Conservation (phyloP, 805 yeast species). For the Starmera amethionina region DNA sequence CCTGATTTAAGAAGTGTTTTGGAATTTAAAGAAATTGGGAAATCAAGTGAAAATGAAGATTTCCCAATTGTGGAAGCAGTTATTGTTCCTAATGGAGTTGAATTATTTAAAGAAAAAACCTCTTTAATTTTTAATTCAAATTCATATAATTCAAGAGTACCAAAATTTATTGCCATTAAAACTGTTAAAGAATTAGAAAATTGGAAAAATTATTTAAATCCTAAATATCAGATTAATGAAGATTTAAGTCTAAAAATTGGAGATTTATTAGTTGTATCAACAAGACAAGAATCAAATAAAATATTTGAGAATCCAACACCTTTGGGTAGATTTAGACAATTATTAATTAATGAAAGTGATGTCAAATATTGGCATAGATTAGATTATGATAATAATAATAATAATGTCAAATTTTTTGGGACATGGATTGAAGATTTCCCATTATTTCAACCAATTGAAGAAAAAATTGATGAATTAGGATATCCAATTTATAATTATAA, state of each 20-base stretch:
- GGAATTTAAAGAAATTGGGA: conserved; percentile 18
- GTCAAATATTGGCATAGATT: conserved; percentile 26
- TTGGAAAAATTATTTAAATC: conserved; percentile 35
- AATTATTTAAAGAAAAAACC: conserved; percentile 12
- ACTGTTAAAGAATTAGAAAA: conserved; percentile 24
- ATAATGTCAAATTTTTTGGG: conserved; percentile 36
- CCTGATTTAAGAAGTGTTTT: conserved; percentile 75
- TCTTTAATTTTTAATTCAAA: conserved; percentile 26
- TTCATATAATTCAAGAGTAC: conserved; percentile 48
- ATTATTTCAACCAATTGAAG: conserved; percentile 68
- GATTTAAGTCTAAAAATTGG: conserved; percentile 44
- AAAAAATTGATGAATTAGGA: conserved; percentile 13
- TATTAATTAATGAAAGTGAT: conserved; percentile 51
- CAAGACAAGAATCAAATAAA: conserved; percentile 46
- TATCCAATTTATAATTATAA: conserved; percentile 54
- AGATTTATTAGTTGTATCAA: conserved; percentile 70
- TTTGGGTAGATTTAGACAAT: conserved; percentile 73
- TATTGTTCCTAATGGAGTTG: conserved; percentile 43
- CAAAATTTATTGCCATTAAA: conserved; percentile 44
- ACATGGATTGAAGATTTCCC: conserved; percentile 93
- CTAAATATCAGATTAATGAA: conserved; percentile 20
- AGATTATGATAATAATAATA: conserved; percentile 3
- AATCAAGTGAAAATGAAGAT: conserved; percentile 24
- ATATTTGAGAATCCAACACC: conserved; percentile 92
- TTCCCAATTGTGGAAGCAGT: conserved; percentile 73